These are phyloP conservation scores for Nitzschia sp. DNA, from an alignment of 108 stramenopile species.

Conservation along the genomic window DNA sequence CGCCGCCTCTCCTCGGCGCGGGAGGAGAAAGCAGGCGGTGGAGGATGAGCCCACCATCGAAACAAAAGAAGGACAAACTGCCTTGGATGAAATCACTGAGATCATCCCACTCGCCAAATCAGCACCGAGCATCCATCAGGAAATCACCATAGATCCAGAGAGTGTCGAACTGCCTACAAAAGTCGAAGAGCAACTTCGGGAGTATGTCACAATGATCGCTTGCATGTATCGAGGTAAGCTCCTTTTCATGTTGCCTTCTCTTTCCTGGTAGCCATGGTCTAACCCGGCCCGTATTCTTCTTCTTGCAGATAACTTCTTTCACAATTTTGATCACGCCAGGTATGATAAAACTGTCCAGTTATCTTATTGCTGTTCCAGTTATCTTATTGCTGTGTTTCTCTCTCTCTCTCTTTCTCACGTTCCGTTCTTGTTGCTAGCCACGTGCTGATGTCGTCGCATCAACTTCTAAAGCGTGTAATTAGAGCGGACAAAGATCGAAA, in stretches of 20 bases:
- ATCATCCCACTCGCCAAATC: conserved; percentile 12
- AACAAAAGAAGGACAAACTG: neutral
- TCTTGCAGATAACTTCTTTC: conserved; percentile 63
- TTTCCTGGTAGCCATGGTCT: too few relatives aligned
- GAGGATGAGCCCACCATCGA: neutral
- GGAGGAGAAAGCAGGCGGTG: neutral
- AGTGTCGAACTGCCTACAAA: conserved; percentile 3
- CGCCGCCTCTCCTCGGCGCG: neutral
- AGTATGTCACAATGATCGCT: conserved; percentile 61
- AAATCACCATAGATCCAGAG: neutral
- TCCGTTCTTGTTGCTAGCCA: conserved; percentile 4
- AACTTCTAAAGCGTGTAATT: conserved; percentile 43
- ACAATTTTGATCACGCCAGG: conserved; percentile 65
- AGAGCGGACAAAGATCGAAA: conserved; percentile 14
- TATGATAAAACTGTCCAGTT: conserved; percentile 9
- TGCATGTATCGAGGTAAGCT: conserved; percentile 53
- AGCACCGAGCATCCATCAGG: neutral
- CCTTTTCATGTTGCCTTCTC: conserved; percentile 65
- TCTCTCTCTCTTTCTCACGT: too few relatives aligned
- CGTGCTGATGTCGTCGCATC: conserved; percentile 44
- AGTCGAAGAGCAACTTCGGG: conserved; percentile 39
- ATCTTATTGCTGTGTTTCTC: neutral
- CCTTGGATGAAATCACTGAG: conserved; percentile 17
- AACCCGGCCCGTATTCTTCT: too few relatives aligned
- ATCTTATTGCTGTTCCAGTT: neutral